Conservation (phyloP, 2,329 filamentous ascomycete genomes). For the Trichoderma sp. region DNA sequence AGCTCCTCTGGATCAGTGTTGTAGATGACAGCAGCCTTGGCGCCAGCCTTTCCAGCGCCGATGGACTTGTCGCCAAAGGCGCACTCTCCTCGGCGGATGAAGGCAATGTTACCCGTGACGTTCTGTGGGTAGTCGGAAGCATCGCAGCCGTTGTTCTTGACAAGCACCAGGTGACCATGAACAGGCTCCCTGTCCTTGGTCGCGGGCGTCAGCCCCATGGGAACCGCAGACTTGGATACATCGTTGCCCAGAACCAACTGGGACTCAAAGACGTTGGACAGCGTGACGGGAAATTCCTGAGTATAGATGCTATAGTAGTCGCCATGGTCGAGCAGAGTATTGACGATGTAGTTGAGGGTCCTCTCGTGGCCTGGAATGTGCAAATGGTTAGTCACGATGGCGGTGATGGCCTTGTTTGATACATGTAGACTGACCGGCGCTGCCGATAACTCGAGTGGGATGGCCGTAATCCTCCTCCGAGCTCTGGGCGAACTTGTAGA, state of each 20-base stretch:
- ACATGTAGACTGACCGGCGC: conserved; percentile 47
- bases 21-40: conserved; percentile 69
- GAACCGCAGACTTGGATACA: conserved; percentile 47
- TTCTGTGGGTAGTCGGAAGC: conserved; percentile 59
- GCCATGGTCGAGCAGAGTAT: conserved; percentile 51
- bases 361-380: conserved; percentile 54
- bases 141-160: conserved; percentile 61
- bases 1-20: conserved; percentile 65
- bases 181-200: conserved; percentile 59
- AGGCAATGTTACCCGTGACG: conserved; percentile 62
- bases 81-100: conserved; percentile 69
- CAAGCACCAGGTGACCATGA: conserved; percentile 57
- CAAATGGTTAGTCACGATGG: neutral
- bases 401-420: neutral
- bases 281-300: conserved; percentile 62
- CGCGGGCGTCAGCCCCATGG: conserved; percentile 66
- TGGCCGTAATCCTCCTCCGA: conserved; percentile 61
- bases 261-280: conserved; percentile 58
- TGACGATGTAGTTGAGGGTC: conserved; percentile 62
- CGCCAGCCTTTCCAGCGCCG: conserved; percentile 65
- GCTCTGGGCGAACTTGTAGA: conserved; percentile 61
- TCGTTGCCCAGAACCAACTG: conserved; percentile 54
- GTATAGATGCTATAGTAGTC: conserved; percentile 62
- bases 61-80: conserved; percentile 69
- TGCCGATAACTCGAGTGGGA: conserved; percentile 69